A percentile compares a stretch with the other conserved stretches of the same genome.
phyloP scores from a whole-genome alignment of 345 rosid genomes.

The Hypericum perforatum region DNA sequence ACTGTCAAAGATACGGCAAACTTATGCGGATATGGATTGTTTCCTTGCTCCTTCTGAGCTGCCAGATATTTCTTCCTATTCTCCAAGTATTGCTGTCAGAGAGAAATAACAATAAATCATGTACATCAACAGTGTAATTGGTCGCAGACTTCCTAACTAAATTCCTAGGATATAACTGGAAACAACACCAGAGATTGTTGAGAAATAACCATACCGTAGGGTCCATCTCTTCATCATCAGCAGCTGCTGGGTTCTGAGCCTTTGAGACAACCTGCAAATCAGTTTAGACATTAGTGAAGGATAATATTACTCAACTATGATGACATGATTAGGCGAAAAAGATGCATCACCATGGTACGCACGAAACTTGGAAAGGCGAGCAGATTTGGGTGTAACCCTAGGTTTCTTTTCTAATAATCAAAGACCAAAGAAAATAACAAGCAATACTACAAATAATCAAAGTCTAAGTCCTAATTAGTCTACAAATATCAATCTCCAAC shows the following conservation, averaged over 20 bases:
- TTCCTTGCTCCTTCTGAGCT: conserved; percentile 54
- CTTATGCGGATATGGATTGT: conserved; percentile 85
- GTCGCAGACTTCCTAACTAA: too few relatives aligned
- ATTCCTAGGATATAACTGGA: too few relatives aligned
- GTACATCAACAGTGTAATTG: too few relatives aligned
- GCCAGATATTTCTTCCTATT: conserved; percentile 65
- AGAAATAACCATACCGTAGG: conserved; percentile 48
- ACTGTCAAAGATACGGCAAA: conserved; percentile 51
- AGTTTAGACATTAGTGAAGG: conserved; percentile 5
- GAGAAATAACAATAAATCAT: conserved; percentile 3
- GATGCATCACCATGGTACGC: not conserved
- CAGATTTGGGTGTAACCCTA: too few relatives aligned
- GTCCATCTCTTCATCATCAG: conserved; percentile 96
- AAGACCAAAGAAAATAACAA: too few relatives aligned
- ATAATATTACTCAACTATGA: not conserved
- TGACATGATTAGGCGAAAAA: not conserved
- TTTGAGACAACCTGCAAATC: conserved; percentile 30
- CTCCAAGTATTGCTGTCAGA: conserved; percentile 78
- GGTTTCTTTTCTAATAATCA: too few relatives aligned
- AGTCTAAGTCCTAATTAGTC: too few relatives aligned
- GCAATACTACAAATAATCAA: too few relatives aligned
- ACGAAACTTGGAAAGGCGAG: too few relatives aligned
- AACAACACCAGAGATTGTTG: not conserved
- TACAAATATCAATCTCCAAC: too few relatives aligned
- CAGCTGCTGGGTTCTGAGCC: conserved; percentile 25